Base-by-base conservation (phyloP, 2,329 filamentous ascomycete genomes). In the Fusarium coffeatum region DNA sequence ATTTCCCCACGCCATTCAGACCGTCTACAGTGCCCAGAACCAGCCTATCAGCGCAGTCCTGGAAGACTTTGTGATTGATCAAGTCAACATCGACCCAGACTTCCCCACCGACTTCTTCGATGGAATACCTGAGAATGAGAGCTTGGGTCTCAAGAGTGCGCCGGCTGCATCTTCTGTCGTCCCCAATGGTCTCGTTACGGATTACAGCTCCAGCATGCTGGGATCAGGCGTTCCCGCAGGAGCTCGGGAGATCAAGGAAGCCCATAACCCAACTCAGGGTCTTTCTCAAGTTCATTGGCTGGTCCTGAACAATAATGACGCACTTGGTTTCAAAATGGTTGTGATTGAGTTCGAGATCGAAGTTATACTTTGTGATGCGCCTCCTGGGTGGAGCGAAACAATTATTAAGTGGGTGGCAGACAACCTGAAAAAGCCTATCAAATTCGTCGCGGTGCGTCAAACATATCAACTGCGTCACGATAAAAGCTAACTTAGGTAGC, bases 261-360 rank as follows among this genome's bases (percentile, higher is more conserved):
- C 16, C 5, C 5, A 6, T 3, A 32, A 27, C 0, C 20, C 53
- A 3, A 12, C 15, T 18, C 27, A 16, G 3, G 42, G 53, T 0
- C 42, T 72, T 1, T 9, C 40, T 1, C 49, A 59, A 9, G 32
- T 69, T 5, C 47, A 67, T 12, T 72, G 69, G 69, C 27, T 72
- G 2, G 40, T 72, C 6, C 6, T 69, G 1, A 54, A 72, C 20
- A 42, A 58, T 9, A 41, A 18, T 0, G 43, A 55, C 3, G 55
- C 51, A 4, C 32, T 69, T 11, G 61, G 69, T 0, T 55, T 67
- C 0, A 72, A 72, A 9, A 59, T 72, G 25, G 47, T 69, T 10
- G 47, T 72, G 3, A 46, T 72, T 10, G 69, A 67, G 48, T 69
- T 72, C 40, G 58, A 72, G n/a, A 49, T 53, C 1, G 56, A 69